Evolutionary conservation across 2,329 filamentous ascomycete species (phyloP), one percentile per base, ranked within the genome.

Genomic region (Ascochyta clinopodiicola): DNA sequence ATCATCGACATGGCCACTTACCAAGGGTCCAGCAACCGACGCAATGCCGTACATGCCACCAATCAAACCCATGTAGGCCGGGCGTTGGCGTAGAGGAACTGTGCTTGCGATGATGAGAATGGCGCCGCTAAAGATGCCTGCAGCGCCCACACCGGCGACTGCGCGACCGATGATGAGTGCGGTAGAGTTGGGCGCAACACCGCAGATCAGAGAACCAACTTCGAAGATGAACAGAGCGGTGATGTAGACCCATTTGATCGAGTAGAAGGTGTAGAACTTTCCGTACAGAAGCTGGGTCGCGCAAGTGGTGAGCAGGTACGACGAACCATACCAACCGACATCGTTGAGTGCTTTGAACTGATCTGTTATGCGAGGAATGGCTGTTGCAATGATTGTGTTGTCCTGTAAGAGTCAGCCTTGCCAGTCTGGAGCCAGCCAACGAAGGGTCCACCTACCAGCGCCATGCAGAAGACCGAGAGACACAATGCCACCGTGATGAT

Each of bases 161-260:
- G 80, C 81, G 51, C 82, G 76, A 9, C 82, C 82, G 37, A 83
- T 70, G 62, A 84, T 82, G 31, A 84, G 67, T 15, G 81, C 77
- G 2, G 67, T 76, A 5, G 79, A 81, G 59, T 77, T 81, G 12
- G 80, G 80, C 7, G 82, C 81, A 25, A 78, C 75, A 60, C 78
- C 82, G 56, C 81, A 84, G 49, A 84, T 72, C 12, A 80, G 70
- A n/a, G 78, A 80, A 17, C 82, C 82, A 46, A 83, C 51, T 62
- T 83, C 80, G 67, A 84, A 84, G 64, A 82, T 77, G 56, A 73
- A 61, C 22, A 82, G 71, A 0, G 78, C 77, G 15, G 59, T 57
- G 8, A 83, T 59, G 63, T 77, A 82, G 38, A 79, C 69, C 74
- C 74, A 79, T 67, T 83, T 83, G 64, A 75, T 75, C 13, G 66